phyloP scores from a whole-genome alignment of 2,329 filamentous ascomycete species.

The Ustulina deusta region DNA sequence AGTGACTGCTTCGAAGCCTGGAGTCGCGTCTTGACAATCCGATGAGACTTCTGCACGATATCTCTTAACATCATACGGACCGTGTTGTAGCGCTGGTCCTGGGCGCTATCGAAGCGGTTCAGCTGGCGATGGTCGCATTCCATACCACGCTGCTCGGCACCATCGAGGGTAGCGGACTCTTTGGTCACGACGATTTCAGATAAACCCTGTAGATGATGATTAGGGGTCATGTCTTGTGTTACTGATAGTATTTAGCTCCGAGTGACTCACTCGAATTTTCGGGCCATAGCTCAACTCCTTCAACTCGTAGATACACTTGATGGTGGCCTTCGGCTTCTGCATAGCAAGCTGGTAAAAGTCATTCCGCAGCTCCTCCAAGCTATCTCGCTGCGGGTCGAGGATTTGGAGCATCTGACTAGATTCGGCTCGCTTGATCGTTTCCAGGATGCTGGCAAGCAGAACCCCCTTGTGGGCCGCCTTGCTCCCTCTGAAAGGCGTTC shows the following conservation, averaged over 20 bases:
- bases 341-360: constrained; percentile 1
- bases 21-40: constrained; percentile 11
- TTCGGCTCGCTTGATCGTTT: not conserved
- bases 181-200: not conserved
- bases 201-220: not conserved
- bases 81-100: not conserved
- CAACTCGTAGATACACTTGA: constrained; percentile 9
- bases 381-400: constrained; percentile 8
- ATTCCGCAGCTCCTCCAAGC: constrained; percentile 12
- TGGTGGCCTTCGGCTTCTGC: constrained; percentile 5
- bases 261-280: not conserved
- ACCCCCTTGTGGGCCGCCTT: not conserved
- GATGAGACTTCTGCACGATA: constrained; percentile 11
- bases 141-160: not conserved
- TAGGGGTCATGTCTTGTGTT: not conserved
- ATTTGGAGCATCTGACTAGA: constrained; percentile 5
- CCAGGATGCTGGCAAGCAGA: constrained; percentile 1
- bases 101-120: constrained; percentile 5
- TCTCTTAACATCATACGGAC: not conserved
- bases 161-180: constrained; percentile 4
- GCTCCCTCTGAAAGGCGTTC: constrained; percentile 8
- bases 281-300: constrained; percentile 7
- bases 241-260: not conserved
- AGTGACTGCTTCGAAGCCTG: constrained; percentile 10
- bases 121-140: constrained; percentile 6